Base-by-base conservation (phyloP, 2,329 filamentous ascomycete genomes). In the Apiospora hydei region DNA sequence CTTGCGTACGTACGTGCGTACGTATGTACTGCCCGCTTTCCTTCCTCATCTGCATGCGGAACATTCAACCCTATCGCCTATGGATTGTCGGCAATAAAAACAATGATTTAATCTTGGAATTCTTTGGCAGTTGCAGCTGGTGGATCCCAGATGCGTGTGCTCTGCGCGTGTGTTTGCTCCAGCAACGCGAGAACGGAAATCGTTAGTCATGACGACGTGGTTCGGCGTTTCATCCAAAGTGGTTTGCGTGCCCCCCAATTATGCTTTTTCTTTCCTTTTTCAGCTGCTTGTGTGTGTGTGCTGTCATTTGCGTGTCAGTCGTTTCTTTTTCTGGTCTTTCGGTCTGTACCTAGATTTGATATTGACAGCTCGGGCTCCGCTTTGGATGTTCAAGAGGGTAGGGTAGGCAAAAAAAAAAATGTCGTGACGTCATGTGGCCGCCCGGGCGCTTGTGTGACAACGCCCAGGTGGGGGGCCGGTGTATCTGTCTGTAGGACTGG, bases 141-240 rank as follows among this genome's bases (percentile, higher is more conserved):
- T 61, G 26, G 30, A 34, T 61, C 26, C 26, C 30, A 13, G 14
- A 21, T 57, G 14, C 18, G 30, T 18, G 30, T 43, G 8, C 13
- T 30, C 34, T 38, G 34, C 16, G 51, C 26, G 51, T 34, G 51
- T 30, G 26, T 57, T 57, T 57, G 14, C 51, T 34, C 14, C 2
- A n/a, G n/a, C 7, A n/a, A 30, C 26, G 26, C 26, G 13, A 24
- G 30, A 38, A 38, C 18, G 30, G 53, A 61, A 61, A 61, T 11
- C 30, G n/a, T 64, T 64, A 64, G 57, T 64, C 57, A 64, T 41
- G 57, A n/a, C 57, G 34, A 64, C 57, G 57, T 64, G 57, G 57
- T n/a, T 64, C 57, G 57, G 57, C n/a, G 57, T 64, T 64, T 64
- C 57, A n/a, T 34, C 16, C 18, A 41, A 2, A 38, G 21, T n/a